Percentiles rank a stretch among this genome's conserved stretches.
Evolutionary conservation across 2,329 filamentous ascomycete species (phyloP).

Genomic region (Trichoderma aggressivum): DNA sequence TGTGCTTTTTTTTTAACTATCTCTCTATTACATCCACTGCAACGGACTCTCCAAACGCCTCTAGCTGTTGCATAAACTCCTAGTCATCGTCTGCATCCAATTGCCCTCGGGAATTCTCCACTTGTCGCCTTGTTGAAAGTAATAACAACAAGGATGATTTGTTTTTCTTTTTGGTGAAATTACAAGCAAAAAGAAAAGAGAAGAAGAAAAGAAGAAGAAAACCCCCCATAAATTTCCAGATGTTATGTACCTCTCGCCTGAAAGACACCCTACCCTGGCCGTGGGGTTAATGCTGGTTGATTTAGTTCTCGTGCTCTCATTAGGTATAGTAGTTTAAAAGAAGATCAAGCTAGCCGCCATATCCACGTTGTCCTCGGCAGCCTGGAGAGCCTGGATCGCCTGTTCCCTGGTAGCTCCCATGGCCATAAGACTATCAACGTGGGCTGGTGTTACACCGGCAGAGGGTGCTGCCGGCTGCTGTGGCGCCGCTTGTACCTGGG

Average conservation of each 20-base stretch:
- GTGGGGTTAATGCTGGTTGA: slow-evolving; percentile 2
- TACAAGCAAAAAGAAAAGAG: not conserved
- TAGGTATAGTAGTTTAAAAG: slow-evolving; percentile 24
- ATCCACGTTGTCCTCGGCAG: slow-evolving; percentile 81
- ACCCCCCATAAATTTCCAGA: not conserved
- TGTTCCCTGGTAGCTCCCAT: slow-evolving; percentile 75
- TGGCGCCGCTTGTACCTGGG: slow-evolving; percentile 27
- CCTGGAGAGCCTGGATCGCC: slow-evolving; percentile 76
- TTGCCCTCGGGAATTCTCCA: not conserved
- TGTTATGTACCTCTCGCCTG: not conserved
- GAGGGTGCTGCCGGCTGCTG: slow-evolving; percentile 25
- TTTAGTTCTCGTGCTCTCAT: slow-evolving; percentile 3
- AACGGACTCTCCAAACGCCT: slow-evolving; percentile 8
- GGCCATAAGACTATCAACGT: slow-evolving; percentile 71
- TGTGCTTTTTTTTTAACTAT: not conserved
- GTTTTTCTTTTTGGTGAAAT: not conserved
- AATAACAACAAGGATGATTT: not conserved
- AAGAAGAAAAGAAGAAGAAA: not conserved
- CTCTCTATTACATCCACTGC: not conserved
- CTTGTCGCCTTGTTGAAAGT: not conserved
- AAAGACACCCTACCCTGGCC: not conserved
- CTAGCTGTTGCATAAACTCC: not conserved
- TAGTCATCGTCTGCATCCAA: not conserved
- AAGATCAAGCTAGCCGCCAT: slow-evolving; percentile 81
- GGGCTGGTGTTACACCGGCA: slow-evolving; percentile 53